Evolutionary conservation across 2,329 filamentous ascomycete species (phyloP).

Genomic region (Neofusicoccum parvum): DNA sequence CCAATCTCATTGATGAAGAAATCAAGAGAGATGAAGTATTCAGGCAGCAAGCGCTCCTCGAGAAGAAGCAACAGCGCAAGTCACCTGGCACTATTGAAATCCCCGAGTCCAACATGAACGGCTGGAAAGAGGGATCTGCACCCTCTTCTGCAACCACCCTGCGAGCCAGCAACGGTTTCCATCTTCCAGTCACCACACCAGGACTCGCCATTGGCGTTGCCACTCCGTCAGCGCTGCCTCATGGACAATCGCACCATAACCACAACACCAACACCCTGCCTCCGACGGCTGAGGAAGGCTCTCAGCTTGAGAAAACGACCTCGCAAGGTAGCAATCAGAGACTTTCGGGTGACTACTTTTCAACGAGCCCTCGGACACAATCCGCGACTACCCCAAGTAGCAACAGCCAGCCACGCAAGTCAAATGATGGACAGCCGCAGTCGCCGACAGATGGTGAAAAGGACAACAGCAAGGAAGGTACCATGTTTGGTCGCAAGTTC

Average conservation of each 20-base stretch:
- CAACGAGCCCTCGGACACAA: slow-evolving; percentile 57
- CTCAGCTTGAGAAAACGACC: slow-evolving; percentile 55
- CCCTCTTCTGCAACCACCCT: slow-evolving; percentile 54
- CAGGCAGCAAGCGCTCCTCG: slow-evolving; percentile 69
- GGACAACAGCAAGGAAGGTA: slow-evolving; percentile 55
- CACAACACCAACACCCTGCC: slow-evolving; percentile 37
- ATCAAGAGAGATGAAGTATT: slow-evolving; percentile 77
- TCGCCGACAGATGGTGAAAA: slow-evolving; percentile 47
- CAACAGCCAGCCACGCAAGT: slow-evolving; percentile 29
- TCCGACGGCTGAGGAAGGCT: slow-evolving; percentile 46
- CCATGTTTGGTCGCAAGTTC: slow-evolving; percentile 81
- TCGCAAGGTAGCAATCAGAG: slow-evolving; percentile 58
- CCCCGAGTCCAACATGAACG: slow-evolving; percentile 50
- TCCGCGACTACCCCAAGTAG: slow-evolving; percentile 32
- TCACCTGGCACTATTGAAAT: slow-evolving; percentile 65
- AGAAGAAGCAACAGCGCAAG: slow-evolving; percentile 60
- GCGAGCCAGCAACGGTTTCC: slow-evolving; percentile 62
- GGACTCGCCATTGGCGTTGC: slow-evolving; percentile 78
- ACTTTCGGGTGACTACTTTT: slow-evolving; percentile 79
- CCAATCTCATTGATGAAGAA: slow-evolving; percentile 85
- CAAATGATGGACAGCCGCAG: slow-evolving; percentile 29
- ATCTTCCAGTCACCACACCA: slow-evolving; percentile 67
- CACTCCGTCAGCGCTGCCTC: slow-evolving; percentile 57
- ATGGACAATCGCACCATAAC: slow-evolving; percentile 32
- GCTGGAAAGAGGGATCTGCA: slow-evolving; percentile 45